Evolutionary conservation across 169 alveolate species (phyloP), one percentile per base, ranked within the genome.

Genomic region (Eimeria acervulina): DNA sequence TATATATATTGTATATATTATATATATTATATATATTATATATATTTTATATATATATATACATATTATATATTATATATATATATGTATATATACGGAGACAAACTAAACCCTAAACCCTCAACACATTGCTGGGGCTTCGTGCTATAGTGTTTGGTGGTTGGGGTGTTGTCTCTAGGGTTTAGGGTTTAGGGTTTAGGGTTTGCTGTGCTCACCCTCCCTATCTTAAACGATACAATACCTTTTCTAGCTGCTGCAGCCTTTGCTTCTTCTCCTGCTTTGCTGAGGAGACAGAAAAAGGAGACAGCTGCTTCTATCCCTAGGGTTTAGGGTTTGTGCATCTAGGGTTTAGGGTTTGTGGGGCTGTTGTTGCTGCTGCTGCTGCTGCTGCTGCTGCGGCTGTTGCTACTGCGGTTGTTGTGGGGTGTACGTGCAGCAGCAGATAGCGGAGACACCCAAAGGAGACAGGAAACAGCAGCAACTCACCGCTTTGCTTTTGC

Each of bases 111-210:
- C n/a, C n/a, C n/a, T n/a, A n/a, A n/a, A n/a, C n/a, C n/a, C n/a
- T n/a, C n/a, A n/a, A n/a, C n/a, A n/a, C n/a, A n/a, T n/a, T n/a
- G n/a, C n/a, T n/a, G n/a, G n/a, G n/a, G n/a, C n/a, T n/a, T n/a
- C n/a, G n/a, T n/a, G n/a, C n/a, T n/a, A n/a, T n/a, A 61, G 72
- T 17, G 72, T 61, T 61, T 7, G 31, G 72, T 8, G 72, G 26
- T 61, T 15, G 2, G 8, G 66, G 66, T 36, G 36, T 26, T 28
- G 78, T 26, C 26, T 26, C 3, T 26, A 66, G 40, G 36, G 78
- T n/a, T 66, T 66, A 66, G 78, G 78, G 78, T 66, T 66, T 66
- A 66, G 78, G 78, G 78, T 66, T 66, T 66, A 66, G 78, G 78
- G 78, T 66, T 15, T 66, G 36, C 72, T 61, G 36, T n/a, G n/a